These are phyloP conservation scores for Diaporthe amygdali DNA, from an alignment of 2,329 filamentous ascomycete species.

Conservation along the genomic window DNA sequence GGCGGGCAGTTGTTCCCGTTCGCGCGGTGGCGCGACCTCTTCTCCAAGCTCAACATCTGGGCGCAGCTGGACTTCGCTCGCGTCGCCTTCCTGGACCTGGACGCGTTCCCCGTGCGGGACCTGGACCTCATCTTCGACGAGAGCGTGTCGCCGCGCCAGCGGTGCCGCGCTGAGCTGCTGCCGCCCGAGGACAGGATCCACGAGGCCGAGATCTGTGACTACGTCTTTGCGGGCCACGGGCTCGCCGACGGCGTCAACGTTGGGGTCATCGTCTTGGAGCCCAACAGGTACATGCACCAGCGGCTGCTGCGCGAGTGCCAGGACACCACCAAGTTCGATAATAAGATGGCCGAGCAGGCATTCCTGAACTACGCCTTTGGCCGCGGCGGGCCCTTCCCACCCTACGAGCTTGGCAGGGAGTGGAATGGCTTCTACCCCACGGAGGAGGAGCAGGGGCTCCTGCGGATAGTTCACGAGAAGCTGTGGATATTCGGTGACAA, in stretches of 20 bases:
- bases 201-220: constrained; percentile 21
- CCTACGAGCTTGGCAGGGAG: constrained; percentile 8
- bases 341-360: constrained; percentile 25
- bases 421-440: constrained; percentile 23
- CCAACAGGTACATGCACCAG: constrained; percentile 23
- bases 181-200: constrained; percentile 13
- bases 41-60: constrained; percentile 27
- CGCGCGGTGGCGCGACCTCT: constrained; percentile 23
- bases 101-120: constrained; percentile 21
- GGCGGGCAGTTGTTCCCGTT: constrained; percentile 20
- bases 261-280: constrained; percentile 22
- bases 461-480: constrained; percentile 24
- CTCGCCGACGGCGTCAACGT: constrained; percentile 17
- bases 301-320: constrained; percentile 21
- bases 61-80: constrained; percentile 18
- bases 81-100: constrained; percentile 22
- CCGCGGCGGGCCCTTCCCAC: constrained; percentile 7
- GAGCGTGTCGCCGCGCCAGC: constrained; percentile 16
- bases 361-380: constrained; percentile 22
- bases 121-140: constrained; percentile 20
- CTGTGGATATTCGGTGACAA: constrained; percentile 17
- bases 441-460: constrained; percentile 3
- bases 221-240: constrained; percentile 20
- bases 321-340: constrained; percentile 24
- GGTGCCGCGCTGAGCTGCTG: constrained; percentile 16